Conservation (phyloP, 331 rosid genomes). For the Quercus lobata region DNA sequence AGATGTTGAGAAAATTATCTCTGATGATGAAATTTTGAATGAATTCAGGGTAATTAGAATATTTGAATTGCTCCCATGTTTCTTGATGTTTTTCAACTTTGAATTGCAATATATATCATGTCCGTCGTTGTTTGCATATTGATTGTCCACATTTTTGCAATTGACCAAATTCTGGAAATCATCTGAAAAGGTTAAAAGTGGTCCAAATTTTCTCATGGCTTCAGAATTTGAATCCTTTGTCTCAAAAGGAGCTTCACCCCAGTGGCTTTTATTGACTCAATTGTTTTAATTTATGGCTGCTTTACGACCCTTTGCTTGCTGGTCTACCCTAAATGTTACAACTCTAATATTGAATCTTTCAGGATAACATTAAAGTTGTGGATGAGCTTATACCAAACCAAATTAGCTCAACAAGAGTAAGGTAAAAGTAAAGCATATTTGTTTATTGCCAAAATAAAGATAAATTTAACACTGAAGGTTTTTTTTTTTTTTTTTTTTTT, state of each 20-base stretch:
- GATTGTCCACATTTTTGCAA: background rate
- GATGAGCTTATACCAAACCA: conserved; percentile 82
- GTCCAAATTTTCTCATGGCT: background rate
- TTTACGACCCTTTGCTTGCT: background rate
- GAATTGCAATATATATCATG: background rate
- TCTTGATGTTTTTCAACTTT: background rate
- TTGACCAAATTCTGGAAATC: background rate
- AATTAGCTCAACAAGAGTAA: conserved; percentile 77
- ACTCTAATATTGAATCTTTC: conserved; percentile 9
- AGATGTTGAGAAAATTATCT: conserved; percentile 55
- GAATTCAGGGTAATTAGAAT: conserved; percentile 47
- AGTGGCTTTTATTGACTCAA: background rate
- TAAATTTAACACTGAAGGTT: background rate
- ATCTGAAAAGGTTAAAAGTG: background rate
- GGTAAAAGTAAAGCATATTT: conserved; percentile 32
- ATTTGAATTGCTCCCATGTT: background rate
- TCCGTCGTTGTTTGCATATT: background rate
- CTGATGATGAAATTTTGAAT: conserved; percentile 42
- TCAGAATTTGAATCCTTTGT: background rate
- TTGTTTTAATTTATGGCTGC: background rate
- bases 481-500: too few species aligned
- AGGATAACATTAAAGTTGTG: conserved; percentile 69
- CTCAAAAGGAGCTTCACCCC: background rate
- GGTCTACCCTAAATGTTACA: background rate
- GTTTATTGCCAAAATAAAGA: background rate